A percentile compares a stretch with the other conserved stretches of the same genome.
Evolutionary conservation across 148 eudicot species (phyloP).

Genomic region (Rheum nobile): DNA sequence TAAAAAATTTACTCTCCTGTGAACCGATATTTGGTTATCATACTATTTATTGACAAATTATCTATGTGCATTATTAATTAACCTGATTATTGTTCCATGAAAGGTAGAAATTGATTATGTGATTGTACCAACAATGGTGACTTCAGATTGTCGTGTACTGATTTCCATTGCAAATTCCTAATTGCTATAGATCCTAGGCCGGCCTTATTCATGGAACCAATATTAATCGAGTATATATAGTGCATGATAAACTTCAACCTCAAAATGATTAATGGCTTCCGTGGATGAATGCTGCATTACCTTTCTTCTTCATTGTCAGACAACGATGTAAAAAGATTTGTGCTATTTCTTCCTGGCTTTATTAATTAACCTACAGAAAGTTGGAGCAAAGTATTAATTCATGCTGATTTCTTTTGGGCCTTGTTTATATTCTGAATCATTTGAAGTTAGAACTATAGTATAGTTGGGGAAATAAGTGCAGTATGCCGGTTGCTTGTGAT

Average conservation of each 20-base stretch:
- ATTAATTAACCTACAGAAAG: neutral
- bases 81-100: neutral
- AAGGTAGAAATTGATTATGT: neutral
- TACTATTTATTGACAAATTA: neutral
- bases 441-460: neutral
- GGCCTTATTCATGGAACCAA: too few relatives aligned
- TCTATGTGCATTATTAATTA: too few relatives aligned
- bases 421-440: neutral
- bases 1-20: slow-evolving; percentile 2
- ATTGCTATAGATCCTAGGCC: too few relatives aligned
- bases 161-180: neutral
- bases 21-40: neutral
- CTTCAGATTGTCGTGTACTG: neutral
- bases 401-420: neutral
- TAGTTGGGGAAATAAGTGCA: neutral
- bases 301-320: neutral
- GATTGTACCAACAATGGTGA: neutral
- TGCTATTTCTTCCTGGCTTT: neutral
- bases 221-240: too few relatives aligned
- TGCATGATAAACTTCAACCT: neutral
- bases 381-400: neutral
- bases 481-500: neutral
- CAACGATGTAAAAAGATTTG: neutral
- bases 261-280: neutral
- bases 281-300: too few relatives aligned